phyloP scores from a whole-genome alignment of 805 yeast genomes.

The Spathaspora passalidarum region DNA sequence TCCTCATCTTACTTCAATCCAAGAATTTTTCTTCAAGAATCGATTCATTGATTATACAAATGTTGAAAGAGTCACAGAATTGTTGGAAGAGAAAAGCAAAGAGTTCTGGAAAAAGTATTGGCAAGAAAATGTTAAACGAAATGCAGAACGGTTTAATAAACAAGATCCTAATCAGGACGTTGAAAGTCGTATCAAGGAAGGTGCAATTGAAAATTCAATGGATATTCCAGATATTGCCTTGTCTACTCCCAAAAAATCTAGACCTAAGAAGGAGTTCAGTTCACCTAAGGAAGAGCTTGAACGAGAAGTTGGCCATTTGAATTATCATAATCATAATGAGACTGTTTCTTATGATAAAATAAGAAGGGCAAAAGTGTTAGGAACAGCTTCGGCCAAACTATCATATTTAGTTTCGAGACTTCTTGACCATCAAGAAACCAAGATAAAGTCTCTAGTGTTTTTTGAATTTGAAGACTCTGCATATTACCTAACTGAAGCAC shows the following conservation, averaged over 20 bases:
- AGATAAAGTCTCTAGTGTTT: conserved; percentile 58
- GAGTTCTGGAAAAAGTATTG: conserved; percentile 57
- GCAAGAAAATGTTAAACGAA: conserved; percentile 38
- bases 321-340: background rate
- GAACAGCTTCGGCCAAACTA: conserved; percentile 63
- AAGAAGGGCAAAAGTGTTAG: conserved; percentile 43
- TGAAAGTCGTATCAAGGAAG: conserved; percentile 8
- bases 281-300: conserved; percentile 1
- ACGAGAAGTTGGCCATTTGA: conserved; percentile 1
- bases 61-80: conserved; percentile 22
- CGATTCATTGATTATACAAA: conserved; percentile 35
- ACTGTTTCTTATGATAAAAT: conserved; percentile 3
- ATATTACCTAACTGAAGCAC: conserved; percentile 59
- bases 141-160: conserved; percentile 34
- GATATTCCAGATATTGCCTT: conserved; percentile 1
- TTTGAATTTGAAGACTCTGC: conserved; percentile 74
- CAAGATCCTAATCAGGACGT: conserved; percentile 34
- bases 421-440: conserved; percentile 46
- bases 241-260: background rate
- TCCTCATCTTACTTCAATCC: conserved; percentile 52
- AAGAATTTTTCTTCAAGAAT: conserved; percentile 52
- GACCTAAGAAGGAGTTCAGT: background rate
- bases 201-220: conserved; percentile 8
- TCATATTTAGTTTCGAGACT: conserved; percentile 57
- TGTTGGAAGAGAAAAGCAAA: conserved; percentile 30